Conservation (phyloP, 164 flowering plant species). For the Saururus chinensis region DNA sequence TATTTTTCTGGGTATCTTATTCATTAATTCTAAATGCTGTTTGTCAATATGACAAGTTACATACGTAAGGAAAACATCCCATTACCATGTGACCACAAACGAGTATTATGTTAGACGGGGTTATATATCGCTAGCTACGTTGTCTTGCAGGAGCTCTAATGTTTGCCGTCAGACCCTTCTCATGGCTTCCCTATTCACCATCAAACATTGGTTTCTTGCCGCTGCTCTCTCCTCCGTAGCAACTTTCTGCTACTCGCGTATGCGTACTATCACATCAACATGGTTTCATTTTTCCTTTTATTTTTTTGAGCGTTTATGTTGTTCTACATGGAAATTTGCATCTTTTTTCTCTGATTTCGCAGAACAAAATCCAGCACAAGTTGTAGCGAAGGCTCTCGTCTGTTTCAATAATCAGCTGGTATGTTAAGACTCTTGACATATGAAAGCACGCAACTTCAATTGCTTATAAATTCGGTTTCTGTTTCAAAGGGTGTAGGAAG, state of each 20-base stretch:
- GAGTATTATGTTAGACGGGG: neutral
- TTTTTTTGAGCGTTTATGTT: neutral
- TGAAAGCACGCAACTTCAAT: too few relatives aligned
- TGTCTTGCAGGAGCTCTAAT: neutral
- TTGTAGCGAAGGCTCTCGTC: slow-evolving; percentile 47
- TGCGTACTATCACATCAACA: neutral
- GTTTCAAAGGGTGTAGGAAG: neutral
- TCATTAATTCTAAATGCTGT: neutral
- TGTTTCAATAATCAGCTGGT: slow-evolving; percentile 66
- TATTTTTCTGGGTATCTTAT: neutral
- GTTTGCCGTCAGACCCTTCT: neutral
- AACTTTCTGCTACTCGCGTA: slow-evolving; percentile 26
- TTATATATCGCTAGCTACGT: too few relatives aligned
- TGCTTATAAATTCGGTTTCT: neutral
- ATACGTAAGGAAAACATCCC: neutral
- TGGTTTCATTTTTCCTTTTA: neutral
- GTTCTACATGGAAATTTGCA: neutral
- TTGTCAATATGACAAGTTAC: neutral
- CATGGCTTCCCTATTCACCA: slow-evolving; percentile 23
- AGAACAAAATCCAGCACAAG: slow-evolving; percentile 25
- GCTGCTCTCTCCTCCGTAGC: slow-evolving; percentile 16
- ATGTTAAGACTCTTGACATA: slow-evolving; percentile 11
- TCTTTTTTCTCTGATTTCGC: neutral
- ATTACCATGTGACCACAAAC: neutral
- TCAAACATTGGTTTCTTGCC: slow-evolving; percentile 12